Percentiles rank a stretch among this genome's conserved stretches.
Evolutionary conservation across 140 eudicot species (phyloP).

Genomic region (Anethum foeniculum): DNA sequence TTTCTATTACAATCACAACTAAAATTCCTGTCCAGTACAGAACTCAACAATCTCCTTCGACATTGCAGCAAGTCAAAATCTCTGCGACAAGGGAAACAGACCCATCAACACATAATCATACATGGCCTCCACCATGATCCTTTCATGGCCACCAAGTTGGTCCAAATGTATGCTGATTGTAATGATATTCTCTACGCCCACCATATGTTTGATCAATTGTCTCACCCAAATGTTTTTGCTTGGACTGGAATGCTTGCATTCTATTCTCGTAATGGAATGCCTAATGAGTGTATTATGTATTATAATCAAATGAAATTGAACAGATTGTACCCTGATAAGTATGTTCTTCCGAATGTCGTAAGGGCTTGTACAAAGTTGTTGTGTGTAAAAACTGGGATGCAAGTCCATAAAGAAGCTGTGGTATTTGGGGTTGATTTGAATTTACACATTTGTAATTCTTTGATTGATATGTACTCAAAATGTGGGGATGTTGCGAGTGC

Average conservation of each 20-base stretch:
- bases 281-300: slow-evolving; percentile 11
- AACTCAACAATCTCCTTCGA: slow-evolving; percentile 25
- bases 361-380: slow-evolving; percentile 22
- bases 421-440: slow-evolving; percentile 22
- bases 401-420: slow-evolving; percentile 32
- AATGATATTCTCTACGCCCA: slow-evolving; percentile 19
- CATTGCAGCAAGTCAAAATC: slow-evolving; percentile 30
- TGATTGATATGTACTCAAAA: slow-evolving; percentile 32
- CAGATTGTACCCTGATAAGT: slow-evolving; percentile 25
- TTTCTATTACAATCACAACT: slow-evolving; percentile 5
- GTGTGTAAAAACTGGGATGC: slow-evolving; percentile 15
- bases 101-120: slow-evolving; percentile 28
- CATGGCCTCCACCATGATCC: slow-evolving; percentile 20
- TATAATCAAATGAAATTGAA: slow-evolving; percentile 23
- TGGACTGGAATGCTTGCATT: slow-evolving; percentile 29
- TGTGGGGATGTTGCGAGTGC: slow-evolving; percentile 23
- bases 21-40: slow-evolving; percentile 5
- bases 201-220: slow-evolving; percentile 26
- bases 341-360: slow-evolving; percentile 33
- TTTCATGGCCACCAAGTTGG: slow-evolving; percentile 31
- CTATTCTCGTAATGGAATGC: slow-evolving; percentile 22
- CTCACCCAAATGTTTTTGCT: slow-evolving; percentile 29
- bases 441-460: slow-evolving; percentile 24
- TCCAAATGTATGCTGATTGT: slow-evolving; percentile 25
- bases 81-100: slow-evolving; percentile 25